Conservation (phyloP, 2,329 filamentous ascomycete species). For the Colletotrichum sp. region DNA sequence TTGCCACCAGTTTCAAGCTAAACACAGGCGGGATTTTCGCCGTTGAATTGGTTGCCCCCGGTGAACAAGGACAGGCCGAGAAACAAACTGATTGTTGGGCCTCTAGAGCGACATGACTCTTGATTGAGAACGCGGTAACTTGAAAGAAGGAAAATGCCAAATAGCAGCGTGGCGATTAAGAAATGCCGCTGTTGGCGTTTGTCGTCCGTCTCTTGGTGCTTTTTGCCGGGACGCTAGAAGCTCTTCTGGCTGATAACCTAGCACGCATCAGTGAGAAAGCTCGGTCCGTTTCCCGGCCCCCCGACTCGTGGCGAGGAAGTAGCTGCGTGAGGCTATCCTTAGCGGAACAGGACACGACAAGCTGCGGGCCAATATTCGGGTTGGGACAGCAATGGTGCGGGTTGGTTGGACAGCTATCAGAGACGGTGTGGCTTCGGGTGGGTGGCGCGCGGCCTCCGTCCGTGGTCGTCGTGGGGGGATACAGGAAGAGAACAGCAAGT, state of each 20-base stretch:
- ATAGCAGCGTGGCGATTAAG: neutral
- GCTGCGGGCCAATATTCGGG: conserved; percentile 2
- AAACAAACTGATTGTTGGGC: neutral
- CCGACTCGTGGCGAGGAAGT: neutral
- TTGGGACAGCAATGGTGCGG: neutral
- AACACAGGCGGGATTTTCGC: neutral
- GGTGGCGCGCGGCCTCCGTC: neutral
- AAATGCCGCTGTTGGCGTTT: neutral
- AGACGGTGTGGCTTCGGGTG: conserved; percentile 7
- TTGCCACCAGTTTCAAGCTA: neutral
- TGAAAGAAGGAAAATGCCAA: neutral
- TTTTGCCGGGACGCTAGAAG: neutral
- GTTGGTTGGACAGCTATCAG: neutral
- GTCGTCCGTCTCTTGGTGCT: neutral
- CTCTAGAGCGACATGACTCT: neutral
- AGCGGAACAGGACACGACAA: neutral
- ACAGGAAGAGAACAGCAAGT: neutral
- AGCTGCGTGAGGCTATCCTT: neutral
- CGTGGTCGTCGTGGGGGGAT: neutral
- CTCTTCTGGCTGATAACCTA: neutral
- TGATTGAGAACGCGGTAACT: neutral
- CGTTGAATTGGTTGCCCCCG: neutral
- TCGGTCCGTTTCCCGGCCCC: conserved; percentile 9
- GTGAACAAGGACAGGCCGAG: neutral
- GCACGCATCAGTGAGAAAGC: neutral